phyloP scores from a whole-genome alignment of 2,329 filamentous ascomycete species.

The Beauveria varroae region DNA sequence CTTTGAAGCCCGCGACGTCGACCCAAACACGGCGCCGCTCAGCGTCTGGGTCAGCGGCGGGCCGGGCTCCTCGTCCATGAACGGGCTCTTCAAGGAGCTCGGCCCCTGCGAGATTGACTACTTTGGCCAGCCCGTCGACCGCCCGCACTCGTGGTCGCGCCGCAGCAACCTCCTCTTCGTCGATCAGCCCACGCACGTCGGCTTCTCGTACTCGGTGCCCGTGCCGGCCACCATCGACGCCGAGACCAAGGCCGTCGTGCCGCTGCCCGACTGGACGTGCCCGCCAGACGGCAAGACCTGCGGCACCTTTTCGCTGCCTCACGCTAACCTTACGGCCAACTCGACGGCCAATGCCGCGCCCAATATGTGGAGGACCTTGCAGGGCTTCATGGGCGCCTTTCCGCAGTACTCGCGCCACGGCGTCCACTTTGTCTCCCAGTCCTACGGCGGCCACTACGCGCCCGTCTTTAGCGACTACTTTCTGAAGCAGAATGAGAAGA shows the following conservation, averaged over 20 bases:
- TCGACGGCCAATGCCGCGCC: constrained; percentile 25
- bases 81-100: constrained; percentile 15
- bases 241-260: background rate
- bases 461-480: constrained; percentile 53
- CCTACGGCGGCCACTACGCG: constrained; percentile 63
- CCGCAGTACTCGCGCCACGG: constrained; percentile 47
- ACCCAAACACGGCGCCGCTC: constrained; percentile 24
- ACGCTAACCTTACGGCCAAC: constrained; percentile 1
- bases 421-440: constrained; percentile 60
- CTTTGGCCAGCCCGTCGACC: constrained; percentile 43
- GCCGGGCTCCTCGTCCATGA: constrained; percentile 36
- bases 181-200: constrained; percentile 57
- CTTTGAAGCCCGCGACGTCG: constrained; percentile 20
- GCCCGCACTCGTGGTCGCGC: constrained; percentile 57
- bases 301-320: constrained; percentile 18
- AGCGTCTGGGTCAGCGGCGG: constrained; percentile 54
- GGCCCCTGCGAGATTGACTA: constrained; percentile 35
- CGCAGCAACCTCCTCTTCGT: constrained; percentile 46
- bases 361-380: constrained; percentile 60
- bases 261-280: constrained; percentile 16
- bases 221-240: constrained; percentile 33
- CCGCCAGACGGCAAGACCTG: constrained; percentile 30
- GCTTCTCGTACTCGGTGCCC: constrained; percentile 55
- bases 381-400: constrained; percentile 50
- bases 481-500: constrained; percentile 52